Evolutionary conservation across 768 basidiomycete species (phyloP).

Genomic region (Suillus placidus): DNA sequence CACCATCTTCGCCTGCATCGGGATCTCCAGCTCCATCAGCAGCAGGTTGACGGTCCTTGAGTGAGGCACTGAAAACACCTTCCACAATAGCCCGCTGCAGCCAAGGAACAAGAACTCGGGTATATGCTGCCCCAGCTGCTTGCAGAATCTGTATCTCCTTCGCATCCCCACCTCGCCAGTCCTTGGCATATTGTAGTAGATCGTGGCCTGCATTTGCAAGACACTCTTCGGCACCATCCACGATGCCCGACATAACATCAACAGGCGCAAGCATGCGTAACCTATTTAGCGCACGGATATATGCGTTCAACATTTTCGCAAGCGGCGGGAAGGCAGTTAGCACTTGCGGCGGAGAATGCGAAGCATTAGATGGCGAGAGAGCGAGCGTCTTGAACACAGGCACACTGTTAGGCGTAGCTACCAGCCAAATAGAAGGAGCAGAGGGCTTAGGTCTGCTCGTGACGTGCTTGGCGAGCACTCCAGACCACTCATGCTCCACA

Average conservation of each 20-base stretch:
- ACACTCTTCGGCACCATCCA: slow-evolving; percentile 50
- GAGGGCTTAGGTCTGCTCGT: slow-evolving; percentile 21
- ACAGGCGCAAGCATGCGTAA: slow-evolving; percentile 80
- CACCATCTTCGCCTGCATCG: neutral
- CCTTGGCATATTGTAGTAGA: slow-evolving; percentile 49
- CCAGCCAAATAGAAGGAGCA: slow-evolving; percentile 55
- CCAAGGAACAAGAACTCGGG: slow-evolving; percentile 69
- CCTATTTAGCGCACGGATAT: slow-evolving; percentile 75
- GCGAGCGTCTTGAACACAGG: slow-evolving; percentile 27
- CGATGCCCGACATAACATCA: slow-evolving; percentile 53
- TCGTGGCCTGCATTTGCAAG: slow-evolving; percentile 49
- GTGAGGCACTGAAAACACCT: slow-evolving; percentile 64
- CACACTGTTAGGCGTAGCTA: slow-evolving; percentile 40
- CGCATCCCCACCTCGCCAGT: slow-evolving; percentile 37
- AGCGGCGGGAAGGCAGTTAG: slow-evolving; percentile 77
- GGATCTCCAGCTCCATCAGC: neutral
- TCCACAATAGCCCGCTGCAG: slow-evolving; percentile 68
- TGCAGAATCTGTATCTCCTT: slow-evolving; percentile 42
- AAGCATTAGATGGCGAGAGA: slow-evolving; percentile 32
- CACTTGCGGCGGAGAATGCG: slow-evolving; percentile 71
- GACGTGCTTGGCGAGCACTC: slow-evolving; percentile 26
- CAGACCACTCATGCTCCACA: slow-evolving; percentile 40
- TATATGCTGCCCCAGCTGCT: slow-evolving; percentile 60
- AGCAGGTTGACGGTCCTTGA: slow-evolving; percentile 16
- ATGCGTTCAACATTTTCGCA: slow-evolving; percentile 70